Conservation (phyloP, 1,139 yeast species). For the Suhomyces bokatorum region DNA sequence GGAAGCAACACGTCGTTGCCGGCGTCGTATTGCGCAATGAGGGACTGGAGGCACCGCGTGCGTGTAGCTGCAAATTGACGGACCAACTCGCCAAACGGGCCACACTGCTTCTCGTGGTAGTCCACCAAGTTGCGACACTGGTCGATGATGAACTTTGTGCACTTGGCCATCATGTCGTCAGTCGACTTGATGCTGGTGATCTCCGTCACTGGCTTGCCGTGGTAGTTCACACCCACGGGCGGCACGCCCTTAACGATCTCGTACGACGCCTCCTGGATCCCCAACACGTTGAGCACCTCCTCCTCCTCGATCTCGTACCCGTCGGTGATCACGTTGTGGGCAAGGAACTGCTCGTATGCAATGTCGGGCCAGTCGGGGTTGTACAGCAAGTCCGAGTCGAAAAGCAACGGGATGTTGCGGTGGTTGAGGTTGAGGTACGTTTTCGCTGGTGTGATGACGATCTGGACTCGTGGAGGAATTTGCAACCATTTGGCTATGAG, state of each 20-base stretch:
- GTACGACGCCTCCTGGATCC: conserved; percentile 17
- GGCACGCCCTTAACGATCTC: conserved; percentile 18
- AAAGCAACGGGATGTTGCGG: conserved; percentile 18
- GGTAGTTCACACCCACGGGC: conserved; percentile 19
- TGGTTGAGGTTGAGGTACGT: conserved; percentile 15
- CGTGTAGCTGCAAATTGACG: neutral
- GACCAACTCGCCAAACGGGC: conserved; percentile 2
- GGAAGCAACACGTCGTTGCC: conserved; percentile 6
- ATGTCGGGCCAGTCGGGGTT: conserved; percentile 18
- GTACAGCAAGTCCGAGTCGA: conserved; percentile 19
- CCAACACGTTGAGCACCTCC: conserved; percentile 15
- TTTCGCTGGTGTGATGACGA: conserved; percentile 6
- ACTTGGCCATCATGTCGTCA: conserved; percentile 1
- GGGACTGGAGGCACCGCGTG: neutral
- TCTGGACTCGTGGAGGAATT: conserved; percentile 17
- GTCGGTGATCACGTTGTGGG: conserved; percentile 12
- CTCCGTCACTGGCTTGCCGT: conserved; percentile 15
- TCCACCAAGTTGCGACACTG: conserved; percentile 3
- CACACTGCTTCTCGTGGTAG: neutral
- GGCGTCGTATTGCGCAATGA: conserved; percentile 3
- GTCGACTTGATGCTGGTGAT: conserved; percentile 1
- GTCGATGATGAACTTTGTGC: conserved; percentile 4
- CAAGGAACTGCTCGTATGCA: conserved; percentile 8
- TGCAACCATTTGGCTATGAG: conserved; percentile 24
- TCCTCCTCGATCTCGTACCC: conserved; percentile 14